phyloP scores from a whole-genome alignment of 768 basidiomycete genomes.

The Sarcomyxa edulis region DNA sequence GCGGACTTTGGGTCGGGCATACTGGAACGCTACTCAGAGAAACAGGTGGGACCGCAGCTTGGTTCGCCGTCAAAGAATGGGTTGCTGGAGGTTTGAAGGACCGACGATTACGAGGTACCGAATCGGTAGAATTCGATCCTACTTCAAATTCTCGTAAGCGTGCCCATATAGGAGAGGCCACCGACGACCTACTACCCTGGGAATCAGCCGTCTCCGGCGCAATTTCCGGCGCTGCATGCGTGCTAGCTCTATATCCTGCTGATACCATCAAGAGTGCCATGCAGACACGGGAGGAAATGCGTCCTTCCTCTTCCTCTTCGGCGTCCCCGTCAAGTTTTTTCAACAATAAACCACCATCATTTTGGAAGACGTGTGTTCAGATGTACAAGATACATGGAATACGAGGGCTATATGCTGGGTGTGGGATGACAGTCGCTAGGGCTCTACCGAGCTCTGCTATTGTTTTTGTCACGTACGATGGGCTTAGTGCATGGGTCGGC shows the following conservation, averaged over 20 bases:
- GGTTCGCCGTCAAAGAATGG: constrained; percentile 88
- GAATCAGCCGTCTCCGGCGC: constrained; percentile 88
- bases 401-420: constrained; percentile 86
- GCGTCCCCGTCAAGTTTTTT: constrained; percentile 2
- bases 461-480: constrained; percentile 91
- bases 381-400: constrained; percentile 77
- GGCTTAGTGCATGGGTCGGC: constrained; percentile 45
- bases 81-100: constrained; percentile 57
- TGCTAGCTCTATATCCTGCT: constrained; percentile 88
- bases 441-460: constrained; percentile 87
- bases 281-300: constrained; percentile 88
- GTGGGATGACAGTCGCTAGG: constrained; percentile 83
- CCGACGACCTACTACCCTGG: constrained; percentile 67
- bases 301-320: constrained; percentile 25
- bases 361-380: constrained; percentile 55
- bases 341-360: constrained; percentile 23
- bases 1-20: constrained; percentile 96
- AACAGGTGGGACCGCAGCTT: constrained; percentile 84
- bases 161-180: constrained; percentile 28
- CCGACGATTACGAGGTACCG: constrained; percentile 30
- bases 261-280: constrained; percentile 94
- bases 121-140: constrained; percentile 10
- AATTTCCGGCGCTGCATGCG: constrained; percentile 80
- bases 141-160: constrained; percentile 13
- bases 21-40: constrained; percentile 91